Base-by-base conservation (phyloP, 495 filamentous ascomycete species). In the Xylaria venustula region DNA sequence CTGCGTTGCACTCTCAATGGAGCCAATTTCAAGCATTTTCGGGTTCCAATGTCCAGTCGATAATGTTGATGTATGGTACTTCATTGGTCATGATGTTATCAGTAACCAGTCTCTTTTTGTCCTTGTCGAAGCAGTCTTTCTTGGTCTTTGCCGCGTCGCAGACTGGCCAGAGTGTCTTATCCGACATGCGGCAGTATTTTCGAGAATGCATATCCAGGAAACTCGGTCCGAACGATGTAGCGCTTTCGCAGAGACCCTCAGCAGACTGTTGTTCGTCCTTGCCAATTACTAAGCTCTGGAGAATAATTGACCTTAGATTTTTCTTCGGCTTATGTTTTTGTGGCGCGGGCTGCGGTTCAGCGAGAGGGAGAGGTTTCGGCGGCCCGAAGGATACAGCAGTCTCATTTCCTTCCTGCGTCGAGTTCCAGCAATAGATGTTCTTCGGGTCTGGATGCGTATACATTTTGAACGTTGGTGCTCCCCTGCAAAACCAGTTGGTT, bases 41-140 rank as follows among this genome's bases (percentile, higher is more conserved):
- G n/a, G n/a, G n/a, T n/a, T n/a, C n/a, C n/a, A n/a, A n/a, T 1
- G 66, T 64, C 66, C 66, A 68, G 34, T 68, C 63, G 0, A 66
- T 5, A 11, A 68, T 52, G 6, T 63, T 46, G 3, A n/a, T 23
- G 14, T 68, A 68, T 7, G 66, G 60, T 7, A n/a, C 28, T 3
- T 63, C 60, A 17, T 57, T 41, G 0, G 63, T 37, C 15, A 48
- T 40, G 19, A 66, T 42, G 28, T 60, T 63, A 17, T 63, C 55
- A 6, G 58, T 48, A 7, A 64, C 30, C 20, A 68, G 40, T 34
- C 62, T 37, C 28, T 58, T 50, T 8, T 17, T 2, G 2, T 55
- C 58, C 7, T 19, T 61, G 53, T 58, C 58, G 51, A 68, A 68
- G 60, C 66, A 68, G 60, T 60, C 61, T 19, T 63, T 63, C 9